Percentiles rank a stretch among this genome's conserved stretches.
These are phyloP conservation scores for Xylariaceae sp. DNA, from an alignment of 2,329 filamentous ascomycete genomes.

Conservation along the genomic window DNA sequence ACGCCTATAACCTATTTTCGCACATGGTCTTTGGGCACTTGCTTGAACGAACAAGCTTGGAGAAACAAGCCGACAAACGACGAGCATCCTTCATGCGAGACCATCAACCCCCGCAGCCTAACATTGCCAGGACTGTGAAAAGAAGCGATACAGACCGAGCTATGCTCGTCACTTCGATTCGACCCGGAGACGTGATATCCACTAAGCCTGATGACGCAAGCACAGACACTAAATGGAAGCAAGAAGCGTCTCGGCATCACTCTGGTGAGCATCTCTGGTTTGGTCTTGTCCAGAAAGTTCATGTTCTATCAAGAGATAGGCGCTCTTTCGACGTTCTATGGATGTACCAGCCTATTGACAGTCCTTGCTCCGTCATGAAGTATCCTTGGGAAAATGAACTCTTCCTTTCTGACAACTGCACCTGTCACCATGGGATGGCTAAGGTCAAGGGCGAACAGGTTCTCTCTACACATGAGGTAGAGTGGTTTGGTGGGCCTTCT, in stretches of 20 bases:
- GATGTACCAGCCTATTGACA: constrained; percentile 70
- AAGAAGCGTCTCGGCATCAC: constrained; percentile 38
- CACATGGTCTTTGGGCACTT: constrained; percentile 55
- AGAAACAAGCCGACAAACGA: constrained; percentile 21
- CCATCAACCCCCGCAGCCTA: constrained; percentile 6
- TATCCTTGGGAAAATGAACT: constrained; percentile 72
- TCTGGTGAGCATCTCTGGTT: constrained; percentile 58
- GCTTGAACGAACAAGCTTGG: constrained; percentile 36
- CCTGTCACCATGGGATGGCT: constrained; percentile 43
- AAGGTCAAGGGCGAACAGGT: constrained; percentile 53
- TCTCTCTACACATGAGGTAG: constrained; percentile 51
- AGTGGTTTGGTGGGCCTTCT: constrained; percentile 49
- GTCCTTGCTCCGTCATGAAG: constrained; percentile 60
- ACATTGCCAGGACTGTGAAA: not conserved
- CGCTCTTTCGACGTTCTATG: constrained; percentile 62
- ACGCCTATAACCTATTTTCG: constrained; percentile 60
- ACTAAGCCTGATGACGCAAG: constrained; percentile 41
- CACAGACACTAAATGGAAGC: constrained; percentile 52
- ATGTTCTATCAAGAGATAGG: constrained; percentile 29
- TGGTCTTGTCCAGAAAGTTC: constrained; percentile 60
- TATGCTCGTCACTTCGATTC: constrained; percentile 30
- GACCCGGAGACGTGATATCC: constrained; percentile 45
- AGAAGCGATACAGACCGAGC: constrained; percentile 6
- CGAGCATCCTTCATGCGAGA: constrained; percentile 23
- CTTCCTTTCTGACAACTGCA: constrained; percentile 74